Evolutionary conservation across 345 rosid genomes (phyloP).

Genomic region (Chamaenerion angustifolium): DNA sequence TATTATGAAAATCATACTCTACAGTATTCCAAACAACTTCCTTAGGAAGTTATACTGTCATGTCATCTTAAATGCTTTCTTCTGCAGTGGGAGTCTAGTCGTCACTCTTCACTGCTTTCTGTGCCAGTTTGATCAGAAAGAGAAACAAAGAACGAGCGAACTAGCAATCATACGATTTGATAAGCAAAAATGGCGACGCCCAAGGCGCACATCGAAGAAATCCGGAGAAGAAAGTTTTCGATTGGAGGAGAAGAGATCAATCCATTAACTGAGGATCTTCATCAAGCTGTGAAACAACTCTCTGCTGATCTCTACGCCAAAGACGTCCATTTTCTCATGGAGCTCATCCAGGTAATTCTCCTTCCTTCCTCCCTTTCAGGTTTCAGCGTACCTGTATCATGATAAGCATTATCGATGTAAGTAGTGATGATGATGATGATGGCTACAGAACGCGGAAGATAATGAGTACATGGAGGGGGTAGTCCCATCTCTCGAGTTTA

Average conservation of each 20-base stretch:
- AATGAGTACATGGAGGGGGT: conserved; percentile 47
- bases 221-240: conserved; percentile 34
- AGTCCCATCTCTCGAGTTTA: conserved; percentile 64
- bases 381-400: background rate
- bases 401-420: background rate
- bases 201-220: conserved; percentile 34
- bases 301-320: conserved; percentile 61
- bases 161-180: too few relatives aligned
- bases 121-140: too few relatives aligned
- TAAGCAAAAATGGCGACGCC: conserved; percentile 5
- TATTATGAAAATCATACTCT: too few relatives aligned
- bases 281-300: conserved; percentile 44
- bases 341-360: conserved; percentile 39
- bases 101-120: too few relatives aligned
- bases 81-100: too few relatives aligned
- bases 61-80: too few relatives aligned
- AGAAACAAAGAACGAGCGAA: too few relatives aligned
- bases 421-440: background rate
- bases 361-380: too few relatives aligned
- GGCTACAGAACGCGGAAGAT: conserved; percentile 54
- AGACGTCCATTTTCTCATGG: conserved; percentile 68
- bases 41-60: too few relatives aligned
- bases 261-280: conserved; percentile 39
- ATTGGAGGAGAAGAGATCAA: conserved; percentile 40
- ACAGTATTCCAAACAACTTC: too few relatives aligned